Conservation (phyloP, 2,329 filamentous ascomycete species). For the Penicillium sp. region DNA sequence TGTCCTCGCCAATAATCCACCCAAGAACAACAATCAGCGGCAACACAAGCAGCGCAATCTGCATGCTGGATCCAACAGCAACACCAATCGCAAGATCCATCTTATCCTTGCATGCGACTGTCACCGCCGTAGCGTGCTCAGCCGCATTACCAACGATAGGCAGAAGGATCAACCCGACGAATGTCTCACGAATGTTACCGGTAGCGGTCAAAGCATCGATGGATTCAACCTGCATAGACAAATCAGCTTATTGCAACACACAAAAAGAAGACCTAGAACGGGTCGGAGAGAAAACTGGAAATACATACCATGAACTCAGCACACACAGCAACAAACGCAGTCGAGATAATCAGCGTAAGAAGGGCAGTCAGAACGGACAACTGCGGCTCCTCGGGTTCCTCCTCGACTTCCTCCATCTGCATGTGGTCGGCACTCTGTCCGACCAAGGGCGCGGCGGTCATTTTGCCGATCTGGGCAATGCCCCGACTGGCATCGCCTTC, state of each 20-base stretch:
- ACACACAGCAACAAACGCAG: slow-evolving; percentile 76
- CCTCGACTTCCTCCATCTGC: slow-evolving; percentile 57
- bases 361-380: slow-evolving; percentile 71
- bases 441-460: slow-evolving; percentile 48
- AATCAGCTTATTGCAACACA: neutral
- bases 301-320: slow-evolving; percentile 59
- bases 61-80: slow-evolving; percentile 63
- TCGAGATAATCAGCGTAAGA: slow-evolving; percentile 67
- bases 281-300: neutral
- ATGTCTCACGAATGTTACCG: slow-evolving; percentile 55
- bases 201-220: slow-evolving; percentile 55
- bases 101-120: slow-evolving; percentile 63
- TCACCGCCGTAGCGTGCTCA: slow-evolving; percentile 64
- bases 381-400: slow-evolving; percentile 71
- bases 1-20: slow-evolving; percentile 58
- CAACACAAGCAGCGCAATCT: slow-evolving; percentile 62
- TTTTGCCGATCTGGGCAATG: slow-evolving; percentile 54
- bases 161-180: slow-evolving; percentile 62
- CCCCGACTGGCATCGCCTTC: slow-evolving; percentile 51
- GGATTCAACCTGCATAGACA: slow-evolving; percentile 44
- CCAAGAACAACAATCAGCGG: slow-evolving; percentile 61
- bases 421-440: slow-evolving; percentile 51
- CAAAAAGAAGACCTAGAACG: neutral
- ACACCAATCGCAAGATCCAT: slow-evolving; percentile 68
- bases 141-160: slow-evolving; percentile 66